Percentiles rank a stretch among this genome's conserved stretches.
Conservation (phyloP, 2,329 filamentous ascomycete species). For the Alternaria burnsii region DNA sequence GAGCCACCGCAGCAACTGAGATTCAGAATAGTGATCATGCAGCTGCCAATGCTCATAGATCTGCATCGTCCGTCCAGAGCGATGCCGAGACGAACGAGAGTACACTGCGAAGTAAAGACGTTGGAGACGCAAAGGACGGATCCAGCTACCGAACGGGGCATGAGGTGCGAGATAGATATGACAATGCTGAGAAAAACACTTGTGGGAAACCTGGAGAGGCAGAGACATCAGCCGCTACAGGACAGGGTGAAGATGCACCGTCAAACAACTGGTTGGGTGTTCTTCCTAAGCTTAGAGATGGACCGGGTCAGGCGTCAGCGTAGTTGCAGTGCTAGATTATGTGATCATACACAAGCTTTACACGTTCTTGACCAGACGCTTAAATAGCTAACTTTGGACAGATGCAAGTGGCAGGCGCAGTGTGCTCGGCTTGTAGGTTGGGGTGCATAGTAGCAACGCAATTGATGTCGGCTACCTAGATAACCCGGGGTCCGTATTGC, state of each 20-base stretch:
- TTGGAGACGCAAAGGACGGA: neutral
- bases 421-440: neutral
- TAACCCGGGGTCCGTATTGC: neutral
- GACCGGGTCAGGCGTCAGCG: constrained; percentile 7
- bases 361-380: neutral
- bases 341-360: neutral
- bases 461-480: neutral
- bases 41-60: neutral
- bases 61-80: constrained; percentile 1
- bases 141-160: constrained; percentile 1
- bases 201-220: neutral
- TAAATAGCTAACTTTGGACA: neutral
- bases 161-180: constrained; percentile 14
- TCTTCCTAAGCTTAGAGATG: constrained; percentile 19
- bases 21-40: neutral
- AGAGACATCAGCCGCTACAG: constrained; percentile 4
- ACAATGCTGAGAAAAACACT: constrained; percentile 4
- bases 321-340: neutral
- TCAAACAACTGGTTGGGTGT: constrained; percentile 22
- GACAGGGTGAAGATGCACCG: constrained; percentile 13
- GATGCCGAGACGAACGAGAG: constrained; percentile 11
- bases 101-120: constrained; percentile 7
- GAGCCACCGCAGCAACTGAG: constrained; percentile 13
- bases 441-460: no score
- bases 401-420: neutral